Evolutionary conservation across 2,329 filamentous ascomycete genomes (phyloP).

Genomic region (Alternaria gansuensis): DNA sequence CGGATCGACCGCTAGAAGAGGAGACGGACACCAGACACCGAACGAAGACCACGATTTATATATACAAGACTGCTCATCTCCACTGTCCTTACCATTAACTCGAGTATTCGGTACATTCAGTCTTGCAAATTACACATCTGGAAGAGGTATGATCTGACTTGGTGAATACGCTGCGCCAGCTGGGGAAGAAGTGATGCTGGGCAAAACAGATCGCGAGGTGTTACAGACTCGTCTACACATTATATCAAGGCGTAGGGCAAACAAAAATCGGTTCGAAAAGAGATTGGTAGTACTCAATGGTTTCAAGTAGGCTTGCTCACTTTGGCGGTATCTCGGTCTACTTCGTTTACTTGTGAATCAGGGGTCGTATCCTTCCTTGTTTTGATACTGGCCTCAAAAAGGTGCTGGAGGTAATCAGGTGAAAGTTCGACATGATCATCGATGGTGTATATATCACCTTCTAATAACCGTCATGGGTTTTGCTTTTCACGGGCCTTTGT

Average conservation of each 20-base stretch:
- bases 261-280: background rate
- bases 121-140: background rate
- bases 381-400: too few relatives aligned
- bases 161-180: background rate
- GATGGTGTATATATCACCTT: slow-evolving; percentile 9
- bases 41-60: background rate
- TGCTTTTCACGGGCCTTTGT: slow-evolving; percentile 22
- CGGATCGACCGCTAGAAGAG: background rate
- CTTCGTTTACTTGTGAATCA: background rate
- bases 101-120: background rate
- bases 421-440: background rate
- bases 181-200: background rate
- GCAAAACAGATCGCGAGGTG: background rate
- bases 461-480: slow-evolving; percentile 20
- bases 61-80: too few relatives aligned
- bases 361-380: too few relatives aligned
- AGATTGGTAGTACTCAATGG: background rate
- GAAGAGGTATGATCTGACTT: background rate
- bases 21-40: background rate
- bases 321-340: background rate
- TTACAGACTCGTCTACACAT: background rate
- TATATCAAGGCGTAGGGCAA: background rate
- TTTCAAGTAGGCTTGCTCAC: background rate
- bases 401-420: background rate
- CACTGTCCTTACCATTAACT: too few relatives aligned